phyloP scores from a whole-genome alignment of 192 early-diverging fungal genomes.

The Backusella macrospora region DNA sequence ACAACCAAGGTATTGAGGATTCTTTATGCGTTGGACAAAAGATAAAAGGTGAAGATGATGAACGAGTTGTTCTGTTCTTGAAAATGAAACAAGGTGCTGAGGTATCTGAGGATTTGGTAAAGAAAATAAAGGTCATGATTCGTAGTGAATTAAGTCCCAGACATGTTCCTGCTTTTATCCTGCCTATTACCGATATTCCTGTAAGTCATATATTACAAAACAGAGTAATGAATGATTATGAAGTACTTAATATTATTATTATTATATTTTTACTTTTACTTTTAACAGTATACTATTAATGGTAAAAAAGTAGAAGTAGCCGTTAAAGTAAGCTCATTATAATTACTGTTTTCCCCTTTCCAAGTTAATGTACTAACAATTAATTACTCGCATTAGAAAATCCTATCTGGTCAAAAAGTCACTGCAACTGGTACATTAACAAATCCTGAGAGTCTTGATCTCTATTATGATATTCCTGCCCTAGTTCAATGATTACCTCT shows the following conservation, averaged over 20 bases:
- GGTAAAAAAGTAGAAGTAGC: constrained; percentile 99
- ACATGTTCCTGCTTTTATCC: constrained; percentile 89
- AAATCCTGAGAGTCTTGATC: constrained; percentile 86
- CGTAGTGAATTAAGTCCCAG: constrained; percentile 83
- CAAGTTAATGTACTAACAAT: constrained; percentile 7
- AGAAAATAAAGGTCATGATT: constrained; percentile 75
- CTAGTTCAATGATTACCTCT: constrained; percentile 22
- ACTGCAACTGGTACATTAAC: constrained; percentile 79
- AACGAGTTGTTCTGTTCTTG: constrained; percentile 90
- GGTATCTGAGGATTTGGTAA: constrained; percentile 65
- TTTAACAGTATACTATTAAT: constrained; percentile 80
- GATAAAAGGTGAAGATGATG: constrained; percentile 70
- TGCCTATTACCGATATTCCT: constrained; percentile 84
- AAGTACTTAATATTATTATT: background rate
- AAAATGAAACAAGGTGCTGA: constrained; percentile 68
- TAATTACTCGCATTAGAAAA: constrained; percentile 53
- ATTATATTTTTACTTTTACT: constrained; percentile 8
- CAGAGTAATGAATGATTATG: background rate
- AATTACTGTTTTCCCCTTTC: constrained; percentile 30
- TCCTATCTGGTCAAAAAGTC: constrained; percentile 77
- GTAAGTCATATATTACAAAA: constrained; percentile 43
- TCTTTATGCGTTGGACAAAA: constrained; percentile 91
- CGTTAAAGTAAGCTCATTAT: constrained; percentile 65
- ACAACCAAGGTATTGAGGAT: constrained; percentile 68
- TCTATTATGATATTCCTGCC: constrained; percentile 83